A percentile compares a stretch with the other conserved stretches of the same genome.
These are phyloP conservation scores for Starmerella kuoi DNA, from an alignment of 805 yeast species.

Conservation along the genomic window DNA sequence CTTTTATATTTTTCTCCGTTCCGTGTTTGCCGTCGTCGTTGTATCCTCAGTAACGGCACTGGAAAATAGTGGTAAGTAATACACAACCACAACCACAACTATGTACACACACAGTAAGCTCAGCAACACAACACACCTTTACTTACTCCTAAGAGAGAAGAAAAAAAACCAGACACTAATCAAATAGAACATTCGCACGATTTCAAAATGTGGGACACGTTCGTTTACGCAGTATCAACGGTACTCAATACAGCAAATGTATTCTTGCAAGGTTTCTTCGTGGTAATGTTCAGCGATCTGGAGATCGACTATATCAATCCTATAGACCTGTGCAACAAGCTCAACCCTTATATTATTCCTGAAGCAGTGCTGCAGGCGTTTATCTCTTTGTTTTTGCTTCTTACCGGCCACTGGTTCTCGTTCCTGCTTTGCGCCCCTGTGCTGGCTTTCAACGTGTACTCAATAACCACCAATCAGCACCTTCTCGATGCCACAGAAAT, in stretches of 20 bases:
- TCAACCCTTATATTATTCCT: constrained; percentile 74
- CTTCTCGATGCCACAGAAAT: constrained; percentile 94
- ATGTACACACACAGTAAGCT: too few relatives aligned
- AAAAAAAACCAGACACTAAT: too few relatives aligned
- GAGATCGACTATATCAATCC: constrained; percentile 20
- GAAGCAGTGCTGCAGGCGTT: constrained; percentile 70
- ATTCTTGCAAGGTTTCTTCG: constrained; percentile 16
- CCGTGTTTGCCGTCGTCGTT: too few relatives aligned
- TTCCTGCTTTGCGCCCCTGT: constrained; percentile 77
- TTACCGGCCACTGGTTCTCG: constrained; percentile 88
- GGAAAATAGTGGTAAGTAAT: too few relatives aligned
- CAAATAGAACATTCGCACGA: too few relatives aligned
- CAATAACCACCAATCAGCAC: constrained; percentile 67
- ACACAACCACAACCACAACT: too few relatives aligned
- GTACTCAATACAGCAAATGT: constrained; percentile 11
- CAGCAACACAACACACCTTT: too few relatives aligned
- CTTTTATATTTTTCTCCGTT: too few relatives aligned
- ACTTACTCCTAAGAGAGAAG: too few relatives aligned
- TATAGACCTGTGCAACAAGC: constrained; percentile 84
- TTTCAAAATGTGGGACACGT: constrained; percentile 14
- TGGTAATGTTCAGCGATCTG: constrained; percentile 17
- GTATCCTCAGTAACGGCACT: too few relatives aligned
- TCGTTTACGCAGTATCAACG: constrained; percentile 5
- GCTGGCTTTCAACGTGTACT: constrained; percentile 68
- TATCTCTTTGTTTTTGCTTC: constrained; percentile 52